These are phyloP conservation scores for Peltaster fructicola DNA, from an alignment of 2,329 filamentous ascomycete species.

Conservation along the genomic window DNA sequence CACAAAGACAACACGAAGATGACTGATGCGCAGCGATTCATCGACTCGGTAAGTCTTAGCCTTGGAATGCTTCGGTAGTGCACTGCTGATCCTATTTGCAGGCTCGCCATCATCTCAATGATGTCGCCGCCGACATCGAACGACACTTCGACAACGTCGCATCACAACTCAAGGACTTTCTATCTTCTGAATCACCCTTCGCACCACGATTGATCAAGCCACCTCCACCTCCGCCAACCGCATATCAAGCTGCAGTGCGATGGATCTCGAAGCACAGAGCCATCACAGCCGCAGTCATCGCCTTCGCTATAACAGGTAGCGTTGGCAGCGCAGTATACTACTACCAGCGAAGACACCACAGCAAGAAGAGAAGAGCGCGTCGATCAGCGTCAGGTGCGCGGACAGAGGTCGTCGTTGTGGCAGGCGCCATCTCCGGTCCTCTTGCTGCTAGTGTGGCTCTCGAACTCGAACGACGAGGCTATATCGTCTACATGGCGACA, in stretches of 20 bases:
- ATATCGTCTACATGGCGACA: slow-evolving; percentile 83
- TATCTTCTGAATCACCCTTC: slow-evolving; percentile 56
- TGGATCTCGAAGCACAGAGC: slow-evolving; percentile 62
- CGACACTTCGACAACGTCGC: slow-evolving; percentile 63
- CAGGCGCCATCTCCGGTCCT: slow-evolving; percentile 71
- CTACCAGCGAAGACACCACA: slow-evolving; percentile 41
- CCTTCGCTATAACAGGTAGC: slow-evolving; percentile 49
- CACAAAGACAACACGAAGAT: slow-evolving; percentile 1
- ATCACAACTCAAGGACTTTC: slow-evolving; percentile 48
- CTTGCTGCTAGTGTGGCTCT: slow-evolving; percentile 67
- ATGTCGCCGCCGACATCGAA: slow-evolving; percentile 67
- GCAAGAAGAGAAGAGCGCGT: slow-evolving; percentile 54
- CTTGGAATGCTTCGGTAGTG: not conserved
- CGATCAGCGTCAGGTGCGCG: slow-evolving; percentile 68
- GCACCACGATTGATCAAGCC: slow-evolving; percentile 32
- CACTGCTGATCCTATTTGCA: slow-evolving; percentile 1
- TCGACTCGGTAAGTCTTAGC: not conserved
- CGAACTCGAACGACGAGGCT: slow-evolving; percentile 79
- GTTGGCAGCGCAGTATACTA: slow-evolving; percentile 27
- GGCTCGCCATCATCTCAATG: slow-evolving; percentile 22
- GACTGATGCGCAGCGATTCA: slow-evolving; percentile 1
- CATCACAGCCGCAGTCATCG: slow-evolving; percentile 50
- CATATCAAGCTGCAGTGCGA: slow-evolving; percentile 41
- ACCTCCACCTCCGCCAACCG: slow-evolving; percentile 26
- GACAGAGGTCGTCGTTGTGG: slow-evolving; percentile 73